Evolutionary conservation across 78 protist species (phyloP), one percentile per base, ranked within the genome.

Genomic region (Chrysochromulina tobinii): DNA sequence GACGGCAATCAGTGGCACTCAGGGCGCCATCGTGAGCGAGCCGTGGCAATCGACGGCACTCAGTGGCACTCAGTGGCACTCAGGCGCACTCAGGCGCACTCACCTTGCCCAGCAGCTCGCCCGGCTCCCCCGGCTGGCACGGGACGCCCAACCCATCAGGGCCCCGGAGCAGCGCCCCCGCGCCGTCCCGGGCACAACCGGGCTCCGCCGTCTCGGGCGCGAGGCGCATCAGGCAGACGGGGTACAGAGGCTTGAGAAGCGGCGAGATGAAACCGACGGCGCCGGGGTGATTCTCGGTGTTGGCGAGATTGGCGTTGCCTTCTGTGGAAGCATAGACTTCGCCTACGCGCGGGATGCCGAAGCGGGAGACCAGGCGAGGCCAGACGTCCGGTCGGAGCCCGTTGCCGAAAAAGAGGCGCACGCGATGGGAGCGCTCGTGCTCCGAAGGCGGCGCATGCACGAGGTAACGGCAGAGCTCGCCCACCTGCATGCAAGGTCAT

Each of bases 361-460:
- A 81, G 57, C 94, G 89, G 7, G n/a, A 9, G 21, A 50, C 55
- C 61, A 94, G 89, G 20, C 17, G 27, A 12, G 0, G 4, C 96
- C 96, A 94, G 54, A 94, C 64, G 51, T 90, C 93, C 12, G 96
- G 95, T 7, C 94, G 92, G 61, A 94, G n/a, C 8, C 96, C 96
- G 73, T 94, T 94, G 55, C 96, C 96, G 17, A 94, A 3, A 7
- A 94, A 94, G n/a, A 90, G 18, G 55, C 95, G 89, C 57, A 94
- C 91, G 48, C 79, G 25, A 85, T 92, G 93, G 3, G 0, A 0
- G 17, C 18, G 8, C 8, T 93, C 95, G 48, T 48, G 2, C 21
- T 21, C 23, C 21, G 27, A 0, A n/a, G 89, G 89, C 23, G 92
- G 92, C 61, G 92, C 9, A 8, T 66, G 85, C 25, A 89, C 54